Percentiles rank a stretch among this genome's conserved stretches.
These are phyloP conservation scores for Botryotinia narcissicola DNA, from an alignment of 2,329 filamentous ascomycete species.

Conservation along the genomic window DNA sequence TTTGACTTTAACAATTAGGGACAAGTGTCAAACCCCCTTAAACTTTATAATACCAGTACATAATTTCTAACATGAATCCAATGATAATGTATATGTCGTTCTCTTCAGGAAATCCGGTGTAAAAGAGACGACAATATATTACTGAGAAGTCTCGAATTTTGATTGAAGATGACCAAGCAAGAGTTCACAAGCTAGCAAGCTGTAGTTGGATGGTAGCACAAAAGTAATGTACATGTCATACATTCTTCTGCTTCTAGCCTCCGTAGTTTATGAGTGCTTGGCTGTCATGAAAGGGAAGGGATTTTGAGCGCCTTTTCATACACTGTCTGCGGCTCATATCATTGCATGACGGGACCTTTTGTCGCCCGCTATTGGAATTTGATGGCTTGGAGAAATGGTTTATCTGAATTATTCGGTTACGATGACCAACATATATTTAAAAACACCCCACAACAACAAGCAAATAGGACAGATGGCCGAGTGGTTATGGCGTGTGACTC, in stretches of 20 bases:
- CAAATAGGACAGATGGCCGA: slow-evolving; percentile 19
- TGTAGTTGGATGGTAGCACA: neutral
- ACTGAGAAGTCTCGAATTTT: neutral
- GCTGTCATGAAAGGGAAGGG: too few species aligned
- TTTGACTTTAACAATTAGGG: neutral
- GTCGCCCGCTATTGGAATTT: neutral
- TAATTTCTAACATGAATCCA: neutral
- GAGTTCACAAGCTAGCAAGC: neutral
- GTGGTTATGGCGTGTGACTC: slow-evolving; percentile 23
- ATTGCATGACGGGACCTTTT: neutral
- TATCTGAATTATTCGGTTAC: accelerated
- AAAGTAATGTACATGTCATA: neutral
- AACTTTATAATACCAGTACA: neutral
- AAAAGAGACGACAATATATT: neutral
- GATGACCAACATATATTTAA: neutral
- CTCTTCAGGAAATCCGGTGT: neutral
- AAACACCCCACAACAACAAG: accelerated
- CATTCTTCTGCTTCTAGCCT: neutral
- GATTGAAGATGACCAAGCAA: neutral
- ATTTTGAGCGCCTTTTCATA: neutral
- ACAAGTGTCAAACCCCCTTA: neutral
- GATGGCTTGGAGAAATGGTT: neutral
- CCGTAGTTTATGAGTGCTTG: neutral
- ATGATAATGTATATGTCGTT: neutral
- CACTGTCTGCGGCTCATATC: neutral